Evolutionary conservation across 139 green algal genomes (phyloP).

Genomic region (Micractinium conductrix): DNA sequence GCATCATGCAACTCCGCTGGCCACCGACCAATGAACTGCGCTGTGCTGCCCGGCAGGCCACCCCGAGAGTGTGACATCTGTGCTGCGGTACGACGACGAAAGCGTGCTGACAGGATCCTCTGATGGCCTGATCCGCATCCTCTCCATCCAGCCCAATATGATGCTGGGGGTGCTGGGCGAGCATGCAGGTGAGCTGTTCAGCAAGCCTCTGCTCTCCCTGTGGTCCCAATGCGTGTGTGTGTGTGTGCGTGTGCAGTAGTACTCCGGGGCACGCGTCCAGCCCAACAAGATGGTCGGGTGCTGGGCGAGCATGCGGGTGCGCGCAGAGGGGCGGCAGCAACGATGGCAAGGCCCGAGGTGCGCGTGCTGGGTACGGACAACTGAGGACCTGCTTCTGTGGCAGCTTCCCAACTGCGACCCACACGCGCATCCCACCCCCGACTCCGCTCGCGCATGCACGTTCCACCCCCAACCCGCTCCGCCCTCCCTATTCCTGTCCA

Average conservation of each 20-base stretch:
- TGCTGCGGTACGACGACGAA: conserved; percentile 87
- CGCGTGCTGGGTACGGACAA: too few relatives aligned
- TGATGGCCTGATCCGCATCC: conserved; percentile 87
- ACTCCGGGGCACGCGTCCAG: too few relatives aligned
- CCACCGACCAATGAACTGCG: too few relatives aligned
- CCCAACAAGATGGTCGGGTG: neutral
- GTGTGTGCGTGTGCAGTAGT: neutral
- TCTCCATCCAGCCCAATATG: conserved; percentile 83
- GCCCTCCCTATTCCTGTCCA: neutral
- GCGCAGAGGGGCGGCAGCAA: too few relatives aligned
- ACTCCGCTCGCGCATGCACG: neutral
- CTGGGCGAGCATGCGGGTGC: neutral
- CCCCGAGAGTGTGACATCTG: conserved; percentile 77
- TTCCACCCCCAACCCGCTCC: neutral
- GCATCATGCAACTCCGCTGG: too few relatives aligned
- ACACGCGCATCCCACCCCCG: neutral
- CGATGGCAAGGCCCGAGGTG: too few relatives aligned
- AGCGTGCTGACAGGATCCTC: conserved; percentile 86
- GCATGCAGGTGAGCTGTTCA: conserved; percentile 73
- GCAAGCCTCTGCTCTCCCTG: too few relatives aligned
- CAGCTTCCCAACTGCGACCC: too few relatives aligned
- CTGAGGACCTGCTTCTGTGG: too few relatives aligned
- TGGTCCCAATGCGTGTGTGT: too few relatives aligned
- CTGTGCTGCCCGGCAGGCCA: conserved; percentile 64
- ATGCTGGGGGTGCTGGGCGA: conserved; percentile 92